A percentile compares a stretch with the other conserved stretches of the same genome.
phyloP scores from a whole-genome alignment of 2,329 filamentous ascomycete genomes.

The Neopestalotiopsis sp. region DNA sequence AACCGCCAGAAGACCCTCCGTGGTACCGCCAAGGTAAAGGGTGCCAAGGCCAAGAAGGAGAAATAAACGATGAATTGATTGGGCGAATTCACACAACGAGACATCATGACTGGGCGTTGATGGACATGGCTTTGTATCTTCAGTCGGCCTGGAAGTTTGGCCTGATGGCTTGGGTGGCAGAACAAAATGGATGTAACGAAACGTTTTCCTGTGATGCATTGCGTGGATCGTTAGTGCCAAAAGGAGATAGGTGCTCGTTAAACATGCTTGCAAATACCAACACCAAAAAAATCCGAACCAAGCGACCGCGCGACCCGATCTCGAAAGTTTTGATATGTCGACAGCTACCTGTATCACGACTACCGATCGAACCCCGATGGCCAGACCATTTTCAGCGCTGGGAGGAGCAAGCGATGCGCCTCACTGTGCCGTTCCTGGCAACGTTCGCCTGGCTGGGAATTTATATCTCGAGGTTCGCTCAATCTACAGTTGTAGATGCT shows the following conservation, averaged over 20 bases:
- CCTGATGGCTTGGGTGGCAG: not conserved
- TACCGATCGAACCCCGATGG: not conserved
- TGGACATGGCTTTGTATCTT: constrained; percentile 3
- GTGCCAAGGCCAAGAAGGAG: constrained; percentile 92
- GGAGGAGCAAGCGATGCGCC: not conserved
- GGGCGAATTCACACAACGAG: constrained; percentile 1
- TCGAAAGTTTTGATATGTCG: not conserved
- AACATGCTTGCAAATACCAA: constrained; percentile 3
- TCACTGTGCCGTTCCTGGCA: not conserved
- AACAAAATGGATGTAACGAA: constrained; percentile 3
- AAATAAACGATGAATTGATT: constrained; percentile 63
- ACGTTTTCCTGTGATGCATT: constrained; percentile 1
- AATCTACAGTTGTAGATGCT: not conserved
- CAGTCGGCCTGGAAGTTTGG: constrained; percentile 1
- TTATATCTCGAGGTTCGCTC: not conserved
- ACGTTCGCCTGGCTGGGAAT: not conserved
- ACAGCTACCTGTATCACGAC: not conserved
- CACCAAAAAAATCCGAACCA: not conserved
- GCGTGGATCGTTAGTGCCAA: not conserved
- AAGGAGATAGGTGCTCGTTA: constrained; percentile 2
- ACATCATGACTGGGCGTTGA: constrained; percentile 2
- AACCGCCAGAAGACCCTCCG: constrained; percentile 99
- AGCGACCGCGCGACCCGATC: not conserved
- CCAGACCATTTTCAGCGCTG: not conserved
- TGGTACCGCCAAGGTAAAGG: constrained; percentile 98